A percentile compares a stretch with the other conserved stretches of the same genome.
Conservation (phyloP, 306 rosid genomes). For the Hippophae rhamnoides region DNA sequence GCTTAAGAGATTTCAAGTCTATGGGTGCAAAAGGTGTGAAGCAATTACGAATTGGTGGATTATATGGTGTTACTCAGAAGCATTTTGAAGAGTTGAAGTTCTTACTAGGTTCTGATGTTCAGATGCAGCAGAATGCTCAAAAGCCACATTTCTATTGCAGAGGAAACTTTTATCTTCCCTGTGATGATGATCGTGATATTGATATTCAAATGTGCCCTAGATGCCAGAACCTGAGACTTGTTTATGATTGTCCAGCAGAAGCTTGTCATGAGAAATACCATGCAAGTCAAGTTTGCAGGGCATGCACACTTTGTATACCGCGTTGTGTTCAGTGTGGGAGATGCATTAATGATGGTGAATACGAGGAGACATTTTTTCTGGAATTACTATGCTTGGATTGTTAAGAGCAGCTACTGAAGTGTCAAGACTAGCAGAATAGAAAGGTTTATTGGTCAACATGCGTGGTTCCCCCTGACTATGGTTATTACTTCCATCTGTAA, state of each 20-base stretch:
- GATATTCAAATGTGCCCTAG: constrained; percentile 51
- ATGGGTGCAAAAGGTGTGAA: constrained; percentile 35
- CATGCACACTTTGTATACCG: constrained; percentile 37
- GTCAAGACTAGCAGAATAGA: constrained; percentile 22
- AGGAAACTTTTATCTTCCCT: constrained; percentile 16
- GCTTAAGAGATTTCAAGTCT: constrained; percentile 34
- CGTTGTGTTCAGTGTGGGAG: constrained; percentile 45
- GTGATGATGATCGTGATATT: constrained; percentile 38
- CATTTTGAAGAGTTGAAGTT: constrained; percentile 42
- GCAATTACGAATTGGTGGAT: constrained; percentile 35
- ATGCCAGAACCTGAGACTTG: constrained; percentile 35
- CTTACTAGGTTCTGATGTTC: constrained; percentile 27
- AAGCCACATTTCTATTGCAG: constrained; percentile 43
- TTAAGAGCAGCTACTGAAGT: constrained; percentile 16
- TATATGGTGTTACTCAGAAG: constrained; percentile 24
- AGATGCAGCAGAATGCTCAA: constrained; percentile 17
- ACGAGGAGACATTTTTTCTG: constrained; percentile 43
- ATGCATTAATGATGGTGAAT: constrained; percentile 38
- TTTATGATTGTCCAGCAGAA: constrained; percentile 56
- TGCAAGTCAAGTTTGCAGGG: constrained; percentile 41
- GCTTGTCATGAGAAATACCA: constrained; percentile 37
- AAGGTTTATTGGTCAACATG: constrained; percentile 19
- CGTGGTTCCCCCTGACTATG: constrained; percentile 2
- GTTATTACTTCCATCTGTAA: too few species aligned
- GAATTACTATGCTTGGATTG: constrained; percentile 43